phyloP scores from a whole-genome alignment of 208 protist species.

The Wallacemonas sp. region DNA sequence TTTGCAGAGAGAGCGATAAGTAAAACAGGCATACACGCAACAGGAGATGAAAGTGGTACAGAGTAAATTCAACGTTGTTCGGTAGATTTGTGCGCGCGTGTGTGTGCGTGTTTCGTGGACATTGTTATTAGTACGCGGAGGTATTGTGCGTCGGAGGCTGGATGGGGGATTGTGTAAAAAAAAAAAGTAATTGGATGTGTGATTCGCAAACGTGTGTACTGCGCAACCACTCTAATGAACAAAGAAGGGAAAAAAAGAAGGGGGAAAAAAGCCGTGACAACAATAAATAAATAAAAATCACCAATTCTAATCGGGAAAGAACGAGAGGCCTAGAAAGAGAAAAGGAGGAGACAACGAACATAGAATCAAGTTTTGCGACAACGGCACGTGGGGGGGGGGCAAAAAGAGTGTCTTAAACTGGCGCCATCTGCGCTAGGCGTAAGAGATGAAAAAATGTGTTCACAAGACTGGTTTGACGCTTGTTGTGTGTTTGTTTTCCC shows the following conservation, averaged over 20 bases:
- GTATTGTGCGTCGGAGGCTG: no score
- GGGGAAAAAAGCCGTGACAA: background rate
- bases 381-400: background rate
- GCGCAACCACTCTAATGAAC: background rate
- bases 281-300: slow-evolving; percentile 18
- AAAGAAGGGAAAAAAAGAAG: background rate
- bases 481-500: no score
- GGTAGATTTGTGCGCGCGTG: no score
- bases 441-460: no score
- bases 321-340: slow-evolving; percentile 11
- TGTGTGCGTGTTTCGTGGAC: no score
- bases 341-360: slow-evolving; percentile 12
- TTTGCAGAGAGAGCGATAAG: no score
- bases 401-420: slow-evolving; percentile 23
- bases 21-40: no score
- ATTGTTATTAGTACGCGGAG: no score
- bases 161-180: background rate
- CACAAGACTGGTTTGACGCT: no score
- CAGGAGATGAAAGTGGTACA: no score
- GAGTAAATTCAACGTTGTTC: no score
- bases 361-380: background rate
- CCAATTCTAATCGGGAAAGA: slow-evolving; percentile 13
- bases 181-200: slow-evolving; percentile 1
- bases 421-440: no score
- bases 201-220: slow-evolving; percentile 4